phyloP scores from a whole-genome alignment of 495 filamentous ascomycete species.

The Penicillium cataractarum region DNA sequence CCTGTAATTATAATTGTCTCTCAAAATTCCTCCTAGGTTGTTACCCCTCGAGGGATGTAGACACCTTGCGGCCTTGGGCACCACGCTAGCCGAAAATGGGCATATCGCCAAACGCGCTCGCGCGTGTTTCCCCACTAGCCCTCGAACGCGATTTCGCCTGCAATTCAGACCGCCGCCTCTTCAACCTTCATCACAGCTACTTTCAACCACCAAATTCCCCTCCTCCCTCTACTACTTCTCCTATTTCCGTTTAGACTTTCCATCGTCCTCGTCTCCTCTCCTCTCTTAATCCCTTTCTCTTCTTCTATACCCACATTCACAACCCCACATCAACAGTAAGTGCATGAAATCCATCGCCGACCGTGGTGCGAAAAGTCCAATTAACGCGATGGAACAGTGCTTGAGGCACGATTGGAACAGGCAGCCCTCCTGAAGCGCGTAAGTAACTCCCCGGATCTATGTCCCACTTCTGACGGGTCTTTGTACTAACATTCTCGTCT shows the following conservation, averaged over 20 bases:
- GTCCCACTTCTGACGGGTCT: background rate
- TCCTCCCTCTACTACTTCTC: constrained; percentile 5
- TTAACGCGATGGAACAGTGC: constrained; percentile 60
- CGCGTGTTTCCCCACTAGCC: constrained; percentile 42
- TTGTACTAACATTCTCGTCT: constrained; percentile 10
- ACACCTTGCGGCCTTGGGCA: constrained; percentile 30
- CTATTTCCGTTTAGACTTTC: constrained; percentile 4
- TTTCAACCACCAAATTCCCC: constrained; percentile 14
- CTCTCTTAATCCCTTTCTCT: background rate
- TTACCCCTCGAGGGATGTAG: background rate
- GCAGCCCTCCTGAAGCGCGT: constrained; percentile 96
- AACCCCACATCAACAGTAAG: constrained; percentile 43
- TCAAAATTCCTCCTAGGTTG: background rate
- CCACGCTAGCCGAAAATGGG: constrained; percentile 33
- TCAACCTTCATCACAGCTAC: constrained; percentile 27
- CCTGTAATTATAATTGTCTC: background rate
- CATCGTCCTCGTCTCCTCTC: constrained; percentile 1
- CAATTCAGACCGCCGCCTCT: constrained; percentile 28
- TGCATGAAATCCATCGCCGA: constrained; percentile 15
- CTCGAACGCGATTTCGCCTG: constrained; percentile 41
- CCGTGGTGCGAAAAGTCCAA: constrained; percentile 19
- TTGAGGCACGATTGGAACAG: constrained; percentile 96
- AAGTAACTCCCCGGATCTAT: constrained; percentile 24
- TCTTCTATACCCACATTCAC: constrained; percentile 8
- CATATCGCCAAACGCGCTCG: constrained; percentile 45